phyloP scores from a whole-genome alignment of 768 basidiomycete genomes.

The Lentinus tigrinus region DNA sequence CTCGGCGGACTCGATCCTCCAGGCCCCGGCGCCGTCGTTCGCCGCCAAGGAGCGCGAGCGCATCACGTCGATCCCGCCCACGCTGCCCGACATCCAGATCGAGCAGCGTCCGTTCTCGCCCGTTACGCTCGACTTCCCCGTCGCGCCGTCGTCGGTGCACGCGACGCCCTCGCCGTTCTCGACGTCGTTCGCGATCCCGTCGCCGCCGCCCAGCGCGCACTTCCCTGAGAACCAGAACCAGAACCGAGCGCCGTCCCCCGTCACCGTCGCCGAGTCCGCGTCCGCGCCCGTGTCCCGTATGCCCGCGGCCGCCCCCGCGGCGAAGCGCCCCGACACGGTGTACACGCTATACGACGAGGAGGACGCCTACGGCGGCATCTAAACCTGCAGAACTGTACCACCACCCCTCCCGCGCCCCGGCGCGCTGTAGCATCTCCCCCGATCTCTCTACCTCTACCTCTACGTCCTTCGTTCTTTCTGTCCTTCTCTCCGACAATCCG shows the following conservation, averaged over 20 bases:
- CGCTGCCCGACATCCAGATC: slow-evolving; percentile 51
- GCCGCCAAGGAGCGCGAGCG: slow-evolving; percentile 43
- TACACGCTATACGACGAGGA: slow-evolving; percentile 56
- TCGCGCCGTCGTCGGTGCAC: slow-evolving; percentile 13
- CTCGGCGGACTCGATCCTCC: slow-evolving; percentile 20
- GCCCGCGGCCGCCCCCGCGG: slow-evolving; percentile 1
- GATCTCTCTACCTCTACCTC: no score
- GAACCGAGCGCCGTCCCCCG: slow-evolving; percentile 2
- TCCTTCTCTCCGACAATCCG: neutral
- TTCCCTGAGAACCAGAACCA: slow-evolving; percentile 17
- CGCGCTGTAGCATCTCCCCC: slow-evolving; percentile 6
- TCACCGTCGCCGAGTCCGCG: neutral
- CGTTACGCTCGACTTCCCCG: slow-evolving; percentile 29
- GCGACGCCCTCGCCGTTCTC: slow-evolving; percentile 26
- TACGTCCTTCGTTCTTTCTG: no score
- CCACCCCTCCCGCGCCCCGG: slow-evolving; percentile 4
- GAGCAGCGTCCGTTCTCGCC: slow-evolving; percentile 44
- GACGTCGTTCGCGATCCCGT: slow-evolving; percentile 20
- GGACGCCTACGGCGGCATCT: slow-evolving; percentile 73
- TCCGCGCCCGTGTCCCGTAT: neutral
- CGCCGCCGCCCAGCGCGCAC: slow-evolving; percentile 16
- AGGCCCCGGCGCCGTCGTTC: slow-evolving; percentile 29
- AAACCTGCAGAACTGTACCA: slow-evolving; percentile 22
- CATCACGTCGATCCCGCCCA: slow-evolving; percentile 50
- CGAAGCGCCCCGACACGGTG: slow-evolving; percentile 48